Evolutionary conservation across 139 green algal species (phyloP).

Genomic region (Pseudopediastrum boryanum): DNA sequence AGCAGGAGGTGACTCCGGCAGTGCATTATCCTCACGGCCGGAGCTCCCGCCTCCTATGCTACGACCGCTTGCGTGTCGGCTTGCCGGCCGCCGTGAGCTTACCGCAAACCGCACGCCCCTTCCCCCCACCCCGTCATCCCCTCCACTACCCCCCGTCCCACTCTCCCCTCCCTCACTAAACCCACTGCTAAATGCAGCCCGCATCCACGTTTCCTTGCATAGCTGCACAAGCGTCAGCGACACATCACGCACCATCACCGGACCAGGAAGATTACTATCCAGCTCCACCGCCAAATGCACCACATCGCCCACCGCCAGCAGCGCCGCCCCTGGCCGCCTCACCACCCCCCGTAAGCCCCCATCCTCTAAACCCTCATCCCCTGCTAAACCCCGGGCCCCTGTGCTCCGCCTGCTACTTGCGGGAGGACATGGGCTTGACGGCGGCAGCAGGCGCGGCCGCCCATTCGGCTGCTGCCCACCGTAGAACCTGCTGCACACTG

Average conservation of each 20-base stretch:
- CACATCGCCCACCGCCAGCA: slow-evolving; percentile 50
- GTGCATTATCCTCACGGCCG: neutral
- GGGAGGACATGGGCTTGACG: neutral
- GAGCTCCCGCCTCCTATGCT: neutral
- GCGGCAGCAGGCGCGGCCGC: slow-evolving; percentile 8
- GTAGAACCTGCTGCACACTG: slow-evolving; percentile 52
- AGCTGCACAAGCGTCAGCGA: slow-evolving; percentile 39
- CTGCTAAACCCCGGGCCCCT: neutral
- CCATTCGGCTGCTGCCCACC: slow-evolving; percentile 22
- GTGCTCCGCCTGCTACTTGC: slow-evolving; percentile 4
- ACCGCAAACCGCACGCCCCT: neutral
- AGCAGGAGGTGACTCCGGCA: slow-evolving; percentile 13
- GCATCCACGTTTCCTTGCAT: slow-evolving; percentile 26
- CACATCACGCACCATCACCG: slow-evolving; percentile 3
- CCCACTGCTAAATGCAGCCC: neutral
- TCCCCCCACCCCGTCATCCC: neutral
- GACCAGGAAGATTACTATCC: slow-evolving; percentile 19
- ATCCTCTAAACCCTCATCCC: neutral
- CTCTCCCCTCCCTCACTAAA: neutral
- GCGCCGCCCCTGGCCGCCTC: slow-evolving; percentile 6
- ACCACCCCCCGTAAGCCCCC: neutral
- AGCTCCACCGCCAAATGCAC: slow-evolving; percentile 47
- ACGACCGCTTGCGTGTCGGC: neutral
- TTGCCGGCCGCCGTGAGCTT: neutral
- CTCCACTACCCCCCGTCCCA: neutral